phyloP scores from a whole-genome alignment of 2,329 filamentous ascomycete species.

The Penicillium sp. region DNA sequence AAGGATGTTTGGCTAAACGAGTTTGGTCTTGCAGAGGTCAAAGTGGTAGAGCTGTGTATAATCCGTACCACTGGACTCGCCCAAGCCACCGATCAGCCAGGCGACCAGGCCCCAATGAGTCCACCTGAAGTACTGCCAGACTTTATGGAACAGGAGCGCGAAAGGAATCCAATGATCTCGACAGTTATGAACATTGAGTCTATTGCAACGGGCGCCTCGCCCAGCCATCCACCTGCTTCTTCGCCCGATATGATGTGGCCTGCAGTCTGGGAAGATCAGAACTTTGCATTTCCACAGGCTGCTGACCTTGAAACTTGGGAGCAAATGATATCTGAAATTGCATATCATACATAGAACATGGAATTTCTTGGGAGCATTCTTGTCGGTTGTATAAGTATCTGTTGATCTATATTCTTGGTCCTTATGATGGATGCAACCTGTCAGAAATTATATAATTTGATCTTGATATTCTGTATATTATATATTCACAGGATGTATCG shows the following conservation, averaged over 20 bases:
- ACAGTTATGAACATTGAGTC: neutral
- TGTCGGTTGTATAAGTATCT: neutral
- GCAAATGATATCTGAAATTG: conserved; percentile 18
- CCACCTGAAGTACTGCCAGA: conserved; percentile 4
- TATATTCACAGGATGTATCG: conserved; percentile 12
- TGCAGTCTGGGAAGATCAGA: conserved; percentile 13
- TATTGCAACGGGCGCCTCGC: neutral
- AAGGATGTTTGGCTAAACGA: conserved; percentile 46
- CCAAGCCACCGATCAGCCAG: neutral
- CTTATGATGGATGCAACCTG: neutral
- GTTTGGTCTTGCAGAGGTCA: conserved; percentile 45
- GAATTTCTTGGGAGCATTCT: neutral
- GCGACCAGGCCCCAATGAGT: neutral
- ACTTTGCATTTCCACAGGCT: conserved; percentile 16
- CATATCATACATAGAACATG: conserved; percentile 11
- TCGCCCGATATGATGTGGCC: conserved; percentile 15
- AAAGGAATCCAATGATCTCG: neutral
- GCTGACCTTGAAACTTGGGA: conserved; percentile 16
- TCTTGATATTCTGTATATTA: neutral
- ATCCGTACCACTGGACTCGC: conserved; percentile 13
- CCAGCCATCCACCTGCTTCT: neutral
- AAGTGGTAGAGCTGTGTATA: conserved; percentile 46
- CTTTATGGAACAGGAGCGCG: conserved; percentile 1
- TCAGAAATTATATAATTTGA: neutral
- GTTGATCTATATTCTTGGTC: neutral